Base-by-base conservation (phyloP, 352 stramenopile genomes). In the Albugo candida region DNA sequence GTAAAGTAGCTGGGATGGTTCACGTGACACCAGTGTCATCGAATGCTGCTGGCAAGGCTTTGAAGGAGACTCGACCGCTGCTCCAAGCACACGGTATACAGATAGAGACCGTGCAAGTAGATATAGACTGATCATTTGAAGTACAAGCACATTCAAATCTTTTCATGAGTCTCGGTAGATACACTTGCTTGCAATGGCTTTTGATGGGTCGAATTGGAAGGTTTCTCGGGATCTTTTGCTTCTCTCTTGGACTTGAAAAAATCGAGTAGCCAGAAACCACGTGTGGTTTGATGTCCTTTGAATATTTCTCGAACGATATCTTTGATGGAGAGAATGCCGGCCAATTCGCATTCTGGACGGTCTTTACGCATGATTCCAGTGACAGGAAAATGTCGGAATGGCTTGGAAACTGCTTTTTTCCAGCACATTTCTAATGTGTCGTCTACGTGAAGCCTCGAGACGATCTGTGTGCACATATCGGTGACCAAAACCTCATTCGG, bases 241-340 rank as follows among this genome's bases (percentile, higher is more conserved):
- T 80, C 61, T 61, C 75, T 82, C 44, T 68, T 72, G 13, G 76
- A 79, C 63, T 89, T 89, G 51, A 89, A 74, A 41, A 85, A 89
- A 41, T 89, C 76, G 61, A 89, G 81, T 13, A 89, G 61, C 12
- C 76, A 72, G 49, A 85, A 89, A 18, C 73, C 76, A 5, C 63
- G 70, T 14, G 66, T 77, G 11, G 70, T 73, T 49, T 81, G 59
- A 49, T 83, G 60, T 47, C 76, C 73, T 53, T 83, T 82, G 13
- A 70, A 83, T 48, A 89, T 85, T 59, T 89, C 77, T 8, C 70
- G 71, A 24, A 89, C 74, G 48, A 89, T 80, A 49, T 89, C 77
- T 57, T 89, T 89, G 54, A 89, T 81, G 19, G 71, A 85, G 38
- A 89, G 51, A 37, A 89, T 70, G 24, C 77, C 77, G 1, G 72